A percentile compares a stretch with the other conserved stretches of the same genome.
These are phyloP conservation scores for Betula pendula DNA, from an alignment of 306 rosid species.

Conservation along the genomic window DNA sequence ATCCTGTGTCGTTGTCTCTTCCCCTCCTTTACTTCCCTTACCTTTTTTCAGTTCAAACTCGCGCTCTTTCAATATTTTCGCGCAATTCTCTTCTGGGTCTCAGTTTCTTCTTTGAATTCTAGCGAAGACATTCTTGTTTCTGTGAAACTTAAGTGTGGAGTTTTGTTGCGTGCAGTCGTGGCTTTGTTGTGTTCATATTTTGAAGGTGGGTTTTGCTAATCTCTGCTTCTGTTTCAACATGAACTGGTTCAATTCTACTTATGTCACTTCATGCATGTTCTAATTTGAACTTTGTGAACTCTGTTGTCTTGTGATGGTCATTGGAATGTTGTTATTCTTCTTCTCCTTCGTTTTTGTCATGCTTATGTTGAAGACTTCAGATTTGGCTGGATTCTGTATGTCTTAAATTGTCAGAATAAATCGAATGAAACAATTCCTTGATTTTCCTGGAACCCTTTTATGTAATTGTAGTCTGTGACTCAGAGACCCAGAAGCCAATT, in stretches of 20 bases:
- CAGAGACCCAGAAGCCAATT: constrained; percentile 6
- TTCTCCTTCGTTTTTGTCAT: background rate
- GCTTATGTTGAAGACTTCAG: background rate
- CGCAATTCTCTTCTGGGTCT: constrained; percentile 9
- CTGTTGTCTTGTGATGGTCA: background rate
- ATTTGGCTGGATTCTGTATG: background rate
- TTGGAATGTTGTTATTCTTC: background rate
- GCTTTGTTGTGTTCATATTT: constrained; percentile 9
- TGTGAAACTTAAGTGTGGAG: background rate
- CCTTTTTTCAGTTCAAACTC: background rate
- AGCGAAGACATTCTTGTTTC: background rate
- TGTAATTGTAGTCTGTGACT: background rate
- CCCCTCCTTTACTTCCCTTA: background rate
- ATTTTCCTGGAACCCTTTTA: background rate
- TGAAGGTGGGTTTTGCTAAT: constrained; percentile 19
- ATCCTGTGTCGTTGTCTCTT: background rate
- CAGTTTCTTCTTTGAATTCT: background rate
- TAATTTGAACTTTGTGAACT: background rate
- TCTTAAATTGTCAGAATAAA: background rate
- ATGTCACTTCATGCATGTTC: background rate
- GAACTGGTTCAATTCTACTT: background rate
- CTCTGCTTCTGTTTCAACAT: background rate
- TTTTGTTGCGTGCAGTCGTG: constrained; percentile 7
- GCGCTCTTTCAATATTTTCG: background rate
- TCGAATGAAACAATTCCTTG: background rate